Evolutionary conservation across 2,329 filamentous ascomycete species (phyloP), one percentile per base, ranked within the genome.

Genomic region (Aspergillus calidoustus): DNA sequence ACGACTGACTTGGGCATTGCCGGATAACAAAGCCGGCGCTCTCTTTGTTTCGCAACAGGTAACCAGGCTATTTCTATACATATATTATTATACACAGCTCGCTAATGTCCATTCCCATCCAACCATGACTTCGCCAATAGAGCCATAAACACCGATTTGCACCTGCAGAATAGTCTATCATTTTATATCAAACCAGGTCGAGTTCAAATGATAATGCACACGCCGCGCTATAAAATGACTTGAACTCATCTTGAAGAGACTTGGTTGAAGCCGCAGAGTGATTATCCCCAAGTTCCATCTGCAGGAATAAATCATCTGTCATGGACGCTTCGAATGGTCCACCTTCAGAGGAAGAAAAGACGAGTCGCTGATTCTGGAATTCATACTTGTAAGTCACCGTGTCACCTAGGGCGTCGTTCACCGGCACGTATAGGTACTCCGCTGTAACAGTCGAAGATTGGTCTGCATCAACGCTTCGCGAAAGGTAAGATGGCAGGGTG

Each of bases 171-270:
- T 28, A 25, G 13, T 44, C 30, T 19, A 22, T 19, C 11, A 44
- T 17, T n/a, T 3, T 34, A 11, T 23, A 13, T 28, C 19, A 25
- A 19, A 13, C 11, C 38, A 50, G 22, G 25, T 75, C 70, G 47
- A 78, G 60, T 57, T 74, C 66, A 62, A 79, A 78, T 25, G 77
- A 76, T 69, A 80, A 68, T 11, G 71, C 67, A 59, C 76, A 79
- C 17, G 77, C 74, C 13, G 72, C 63, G 6, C 62, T 70, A 53
- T 79, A 79, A 52, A 79, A 77, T 0, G 71, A 71, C 56, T 73
- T 66, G 56, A 79, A 79, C 11, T 71, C 63, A 1, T 62, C 57
- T 49, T 70, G 62, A 41, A 72, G 57, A 38, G 66, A 48, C 59
- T 8, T 54, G 57, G n/a, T 63, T 58, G 19, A 44, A 11, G 56